These are phyloP conservation scores for Wickerhamiella cacticola DNA, from an alignment of 805 yeast genomes.

Conservation along the genomic window DNA sequence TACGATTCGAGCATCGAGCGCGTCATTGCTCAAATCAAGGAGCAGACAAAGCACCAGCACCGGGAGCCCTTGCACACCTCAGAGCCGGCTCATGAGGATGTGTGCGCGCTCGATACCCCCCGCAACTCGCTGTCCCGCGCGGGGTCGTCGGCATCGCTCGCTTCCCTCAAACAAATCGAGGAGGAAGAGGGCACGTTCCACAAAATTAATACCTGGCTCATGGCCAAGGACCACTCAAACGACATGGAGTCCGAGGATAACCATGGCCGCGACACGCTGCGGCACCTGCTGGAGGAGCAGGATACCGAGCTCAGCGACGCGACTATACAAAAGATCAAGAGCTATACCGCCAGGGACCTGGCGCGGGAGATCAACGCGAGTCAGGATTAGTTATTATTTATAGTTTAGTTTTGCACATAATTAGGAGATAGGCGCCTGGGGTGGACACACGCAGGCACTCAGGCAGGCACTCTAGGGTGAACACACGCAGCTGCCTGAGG, in stretches of 20 bases:
- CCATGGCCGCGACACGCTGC: conserved; percentile 1
- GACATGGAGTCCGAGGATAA: background rate
- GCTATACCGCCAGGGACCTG: conserved; percentile 1
- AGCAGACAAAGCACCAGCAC: conserved; percentile 15
- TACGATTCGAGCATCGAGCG: conserved; percentile 20
- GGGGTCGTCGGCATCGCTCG: conserved; percentile 29
- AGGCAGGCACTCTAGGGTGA: no score
- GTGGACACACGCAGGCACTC: no score
- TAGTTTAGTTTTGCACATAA: background rate
- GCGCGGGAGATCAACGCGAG: background rate
- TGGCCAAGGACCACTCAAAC: background rate
- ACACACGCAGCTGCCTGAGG: no score
- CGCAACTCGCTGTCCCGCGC: conserved; percentile 23
- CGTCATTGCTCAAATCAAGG: conserved; percentile 13
- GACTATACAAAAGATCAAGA: conserved; percentile 6
- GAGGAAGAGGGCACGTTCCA: conserved; percentile 89
- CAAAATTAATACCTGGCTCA: conserved; percentile 67
- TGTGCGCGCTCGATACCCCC: conserved; percentile 18
- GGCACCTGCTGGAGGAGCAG: background rate
- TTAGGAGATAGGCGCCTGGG: no score
- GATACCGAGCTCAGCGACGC: conserved; percentile 6
- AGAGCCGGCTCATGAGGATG: conserved; percentile 12
- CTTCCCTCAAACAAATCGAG: conserved; percentile 45
- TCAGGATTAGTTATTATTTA: background rate
- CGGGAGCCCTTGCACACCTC: conserved; percentile 13